These are phyloP conservation scores for Bertia moriformis DNA, from an alignment of 2,329 filamentous ascomycete genomes.

Conservation along the genomic window DNA sequence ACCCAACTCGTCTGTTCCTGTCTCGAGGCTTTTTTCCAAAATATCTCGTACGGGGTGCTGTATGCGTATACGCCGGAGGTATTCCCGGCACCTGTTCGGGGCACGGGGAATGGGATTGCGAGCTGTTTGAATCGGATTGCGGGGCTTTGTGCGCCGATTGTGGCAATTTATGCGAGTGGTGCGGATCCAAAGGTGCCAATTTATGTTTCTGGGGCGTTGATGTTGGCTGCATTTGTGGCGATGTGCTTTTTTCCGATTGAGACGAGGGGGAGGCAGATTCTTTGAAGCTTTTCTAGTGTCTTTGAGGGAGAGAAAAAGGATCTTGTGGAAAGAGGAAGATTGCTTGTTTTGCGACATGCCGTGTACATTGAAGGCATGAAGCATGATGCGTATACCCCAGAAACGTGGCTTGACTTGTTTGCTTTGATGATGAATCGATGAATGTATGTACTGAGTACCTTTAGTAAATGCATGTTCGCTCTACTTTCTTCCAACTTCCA, in stretches of 20 bases:
- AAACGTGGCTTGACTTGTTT: no score
- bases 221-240: conserved; percentile 25
- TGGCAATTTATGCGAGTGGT: conserved; percentile 21
- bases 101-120: conserved; percentile 33
- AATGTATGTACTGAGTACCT: no score
- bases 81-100: conserved; percentile 37
- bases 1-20: conserved; percentile 16
- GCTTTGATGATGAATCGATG: no score
- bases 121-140: conserved; percentile 26
- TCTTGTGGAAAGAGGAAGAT: no score
- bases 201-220: conserved; percentile 24
- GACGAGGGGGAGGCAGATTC: conserved; percentile 23
- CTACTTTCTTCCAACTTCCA: no score
- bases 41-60: conserved; percentile 22
- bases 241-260: conserved; percentile 28
- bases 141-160: conserved; percentile 25
- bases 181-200: conserved; percentile 23
- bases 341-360: no score
- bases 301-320: no score
- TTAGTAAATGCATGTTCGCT: no score
- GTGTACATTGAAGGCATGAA: no score
- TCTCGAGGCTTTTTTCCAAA: conserved; percentile 16
- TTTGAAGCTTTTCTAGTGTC: conserved; percentile 10
- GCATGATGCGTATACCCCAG: no score
- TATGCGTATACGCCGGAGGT: conserved; percentile 39